A percentile compares a stretch with the other conserved stretches of the same genome.
These are phyloP conservation scores for Juglanconis juglandina DNA, from an alignment of 2,329 filamentous ascomycete genomes.

Conservation along the genomic window DNA sequence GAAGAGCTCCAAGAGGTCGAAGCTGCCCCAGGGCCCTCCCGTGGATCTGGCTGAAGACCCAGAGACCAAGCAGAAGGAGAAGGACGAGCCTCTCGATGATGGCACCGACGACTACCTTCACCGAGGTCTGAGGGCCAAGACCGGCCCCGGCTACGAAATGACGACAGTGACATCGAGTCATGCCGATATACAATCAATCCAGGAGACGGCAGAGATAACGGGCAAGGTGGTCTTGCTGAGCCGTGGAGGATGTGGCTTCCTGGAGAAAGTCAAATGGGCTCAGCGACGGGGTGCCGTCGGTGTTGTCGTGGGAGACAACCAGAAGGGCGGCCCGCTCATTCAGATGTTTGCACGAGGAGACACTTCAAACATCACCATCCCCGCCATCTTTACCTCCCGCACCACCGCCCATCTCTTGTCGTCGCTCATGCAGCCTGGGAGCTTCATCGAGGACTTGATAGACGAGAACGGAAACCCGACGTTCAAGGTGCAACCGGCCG, in stretches of 20 bases:
- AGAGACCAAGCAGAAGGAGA: constrained; percentile 26
- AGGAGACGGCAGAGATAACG: constrained; percentile 86
- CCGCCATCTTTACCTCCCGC: constrained; percentile 89
- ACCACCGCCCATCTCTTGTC: constrained; percentile 92
- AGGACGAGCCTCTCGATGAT: constrained; percentile 51
- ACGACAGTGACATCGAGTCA: constrained; percentile 48
- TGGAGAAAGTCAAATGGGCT: constrained; percentile 97
- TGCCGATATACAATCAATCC: constrained; percentile 86
- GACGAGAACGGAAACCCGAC: constrained; percentile 58
- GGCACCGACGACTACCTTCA: constrained; percentile 84
- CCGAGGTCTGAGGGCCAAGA: constrained; percentile 38
- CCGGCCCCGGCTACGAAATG: constrained; percentile 31
- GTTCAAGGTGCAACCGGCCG: constrained; percentile 50
- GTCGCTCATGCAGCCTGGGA: constrained; percentile 73
- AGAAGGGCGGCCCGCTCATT: constrained; percentile 81
- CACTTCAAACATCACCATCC: constrained; percentile 91
- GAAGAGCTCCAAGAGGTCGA: constrained; percentile 35
- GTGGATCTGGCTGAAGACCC: constrained; percentile 26
- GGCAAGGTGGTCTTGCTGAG: constrained; percentile 91
- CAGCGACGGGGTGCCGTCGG: constrained; percentile 85
- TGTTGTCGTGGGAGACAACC: constrained; percentile 90
- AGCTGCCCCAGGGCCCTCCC: constrained; percentile 28
- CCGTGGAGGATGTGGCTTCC: constrained; percentile 89
- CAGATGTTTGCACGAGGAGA: constrained; percentile 99
- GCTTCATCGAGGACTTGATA: constrained; percentile 57